Evolutionary conservation across 2,329 filamentous ascomycete species (phyloP).

Genomic region (Neonectria neomacrospora): DNA sequence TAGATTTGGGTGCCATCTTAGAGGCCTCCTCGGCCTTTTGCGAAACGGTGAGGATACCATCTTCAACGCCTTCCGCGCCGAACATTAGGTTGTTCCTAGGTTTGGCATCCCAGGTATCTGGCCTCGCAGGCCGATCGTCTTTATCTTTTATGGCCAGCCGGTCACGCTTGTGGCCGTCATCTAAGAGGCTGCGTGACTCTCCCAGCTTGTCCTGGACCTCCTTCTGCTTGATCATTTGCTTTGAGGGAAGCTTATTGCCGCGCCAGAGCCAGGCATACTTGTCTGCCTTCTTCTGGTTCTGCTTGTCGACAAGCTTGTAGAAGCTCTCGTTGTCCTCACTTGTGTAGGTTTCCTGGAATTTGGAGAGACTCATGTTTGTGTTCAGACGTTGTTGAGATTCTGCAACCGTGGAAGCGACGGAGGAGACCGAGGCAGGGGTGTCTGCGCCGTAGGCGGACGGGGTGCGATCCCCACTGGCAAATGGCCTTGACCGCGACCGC

Average conservation of each 20-base stretch:
- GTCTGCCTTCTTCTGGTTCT: conserved; percentile 84
- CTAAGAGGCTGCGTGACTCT: conserved; percentile 58
- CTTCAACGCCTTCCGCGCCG: conserved; percentile 72
- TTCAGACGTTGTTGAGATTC: conserved; percentile 66
- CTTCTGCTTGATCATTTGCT: conserved; percentile 77
- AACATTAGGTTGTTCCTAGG: conserved; percentile 94
- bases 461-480: conserved; percentile 59
- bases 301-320: conserved; percentile 88
- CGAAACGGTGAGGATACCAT: conserved; percentile 68
- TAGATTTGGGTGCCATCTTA: conserved; percentile 78
- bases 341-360: conserved; percentile 93
- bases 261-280: conserved; percentile 92
- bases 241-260: conserved; percentile 86
- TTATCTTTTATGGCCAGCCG: conserved; percentile 73
- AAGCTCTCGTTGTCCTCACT: conserved; percentile 99
- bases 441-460: conserved; percentile 76
- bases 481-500: conserved; percentile 31
- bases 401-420: conserved; percentile 57
- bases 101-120: conserved; percentile 78
- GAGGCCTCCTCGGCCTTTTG: conserved; percentile 77
- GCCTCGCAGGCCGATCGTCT: conserved; percentile 78
- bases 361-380: conserved; percentile 81
- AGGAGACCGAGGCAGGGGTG: conserved; percentile 73
- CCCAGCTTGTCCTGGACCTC: conserved; percentile 66
- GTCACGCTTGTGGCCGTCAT: conserved; percentile 68